phyloP scores from a whole-genome alignment of 352 stramenopile species.

The Phytophthora chlamydospora region DNA sequence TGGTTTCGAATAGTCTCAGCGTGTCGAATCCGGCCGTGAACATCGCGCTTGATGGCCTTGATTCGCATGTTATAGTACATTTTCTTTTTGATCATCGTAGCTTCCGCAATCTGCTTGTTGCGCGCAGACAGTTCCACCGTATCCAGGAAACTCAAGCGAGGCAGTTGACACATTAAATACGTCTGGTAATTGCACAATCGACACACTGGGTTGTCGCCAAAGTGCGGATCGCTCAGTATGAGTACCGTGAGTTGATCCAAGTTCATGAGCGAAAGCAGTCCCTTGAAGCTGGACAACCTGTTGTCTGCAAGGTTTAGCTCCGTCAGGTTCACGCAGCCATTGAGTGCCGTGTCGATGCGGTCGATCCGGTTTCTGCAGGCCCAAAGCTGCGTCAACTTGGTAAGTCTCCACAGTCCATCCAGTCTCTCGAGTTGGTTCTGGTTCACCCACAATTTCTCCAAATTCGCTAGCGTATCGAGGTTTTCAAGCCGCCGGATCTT shows the following conservation, averaged over 20 bases:
- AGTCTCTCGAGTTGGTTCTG: constrained; percentile 76
- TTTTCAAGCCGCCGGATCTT: constrained; percentile 59
- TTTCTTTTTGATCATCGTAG: constrained; percentile 94
- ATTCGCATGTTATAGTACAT: constrained; percentile 97
- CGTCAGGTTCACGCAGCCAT: constrained; percentile 53
- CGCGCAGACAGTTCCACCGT: constrained; percentile 75
- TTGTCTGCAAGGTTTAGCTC: constrained; percentile 92
- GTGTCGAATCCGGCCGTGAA: constrained; percentile 59
- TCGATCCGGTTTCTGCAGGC: constrained; percentile 76
- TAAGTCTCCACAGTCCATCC: constrained; percentile 55
- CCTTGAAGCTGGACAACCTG: constrained; percentile 86
- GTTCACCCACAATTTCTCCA: constrained; percentile 86
- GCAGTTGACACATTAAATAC: constrained; percentile 90
- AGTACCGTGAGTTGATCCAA: constrained; percentile 71
- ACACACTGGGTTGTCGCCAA: constrained; percentile 91
- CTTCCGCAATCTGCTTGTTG: constrained; percentile 89
- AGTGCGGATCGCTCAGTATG: constrained; percentile 88
- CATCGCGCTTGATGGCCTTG: constrained; percentile 88
- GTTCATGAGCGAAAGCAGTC: constrained; percentile 72
- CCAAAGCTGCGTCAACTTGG: constrained; percentile 73
- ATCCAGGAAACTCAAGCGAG: constrained; percentile 67
- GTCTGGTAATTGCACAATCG: constrained; percentile 94
- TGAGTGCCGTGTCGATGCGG: constrained; percentile 66
- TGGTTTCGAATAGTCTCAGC: constrained; percentile 50
- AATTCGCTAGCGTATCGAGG: constrained; percentile 54